These are phyloP conservation scores for Acanthamoeba culbertsoni DNA, from an alignment of 208 protist genomes.

Conservation along the genomic window DNA sequence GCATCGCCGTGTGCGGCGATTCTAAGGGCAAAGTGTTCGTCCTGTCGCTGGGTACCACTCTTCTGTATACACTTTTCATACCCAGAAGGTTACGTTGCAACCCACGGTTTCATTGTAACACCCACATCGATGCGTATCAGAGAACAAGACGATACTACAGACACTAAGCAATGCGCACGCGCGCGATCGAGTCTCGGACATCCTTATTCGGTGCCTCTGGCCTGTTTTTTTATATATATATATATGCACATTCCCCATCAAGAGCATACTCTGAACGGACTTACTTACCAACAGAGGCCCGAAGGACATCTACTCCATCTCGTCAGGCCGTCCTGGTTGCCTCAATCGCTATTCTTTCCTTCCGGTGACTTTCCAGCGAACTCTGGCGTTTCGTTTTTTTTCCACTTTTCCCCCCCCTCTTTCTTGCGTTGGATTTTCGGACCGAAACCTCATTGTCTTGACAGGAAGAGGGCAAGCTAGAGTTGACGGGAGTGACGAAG, in stretches of 20 bases:
- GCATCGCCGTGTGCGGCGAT: slow-evolving; percentile 28
- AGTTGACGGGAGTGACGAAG: neutral
- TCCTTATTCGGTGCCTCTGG: neutral
- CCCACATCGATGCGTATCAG: neutral
- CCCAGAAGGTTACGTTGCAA: neutral
- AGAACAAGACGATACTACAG: neutral
- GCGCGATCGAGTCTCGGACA: neutral
- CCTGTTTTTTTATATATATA: too few species aligned
- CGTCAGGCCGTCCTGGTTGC: neutral
- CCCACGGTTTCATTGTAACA: neutral
- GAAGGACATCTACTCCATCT: neutral
- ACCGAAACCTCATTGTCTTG: neutral
- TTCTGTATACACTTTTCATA: neutral
- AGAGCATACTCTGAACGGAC: too few species aligned
- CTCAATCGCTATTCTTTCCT: neutral
- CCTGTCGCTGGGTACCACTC: neutral
- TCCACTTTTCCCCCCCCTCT: neutral
- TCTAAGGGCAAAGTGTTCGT: neutral
- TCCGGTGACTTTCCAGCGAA: too few species aligned
- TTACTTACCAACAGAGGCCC: neutral
- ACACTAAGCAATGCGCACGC: neutral
- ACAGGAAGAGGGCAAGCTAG: neutral
- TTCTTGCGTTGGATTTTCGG: neutral
- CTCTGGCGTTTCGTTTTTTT: neutral
- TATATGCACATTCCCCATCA: too few species aligned